Evolutionary conservation across 495 filamentous ascomycete species (phyloP), one percentile per base, ranked within the genome.

Genomic region (Tricharina praecox): DNA sequence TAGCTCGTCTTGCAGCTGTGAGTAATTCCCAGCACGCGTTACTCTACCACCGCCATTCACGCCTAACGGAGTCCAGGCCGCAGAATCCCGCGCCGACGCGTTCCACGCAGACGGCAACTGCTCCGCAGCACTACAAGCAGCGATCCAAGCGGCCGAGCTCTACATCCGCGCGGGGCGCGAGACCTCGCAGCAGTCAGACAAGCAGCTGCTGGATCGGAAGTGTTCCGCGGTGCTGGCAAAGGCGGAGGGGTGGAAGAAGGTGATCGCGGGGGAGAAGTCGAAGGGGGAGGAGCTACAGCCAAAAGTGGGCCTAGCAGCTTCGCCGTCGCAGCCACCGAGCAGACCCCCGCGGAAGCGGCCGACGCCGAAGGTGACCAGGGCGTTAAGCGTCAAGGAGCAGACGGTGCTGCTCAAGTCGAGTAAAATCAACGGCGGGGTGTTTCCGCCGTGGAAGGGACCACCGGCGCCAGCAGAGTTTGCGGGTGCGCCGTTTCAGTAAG

Each of bases 391-490:
- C 3, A 68, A 72, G 20, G 92, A 96, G 54, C 68, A 90, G 55
- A 79, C 82, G 16, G 77, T 95, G 24, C 63, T 95, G 4, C 67
- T 85, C 8, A 76, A 79, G 50, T 74, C 75, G 2, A 85, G 85
- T 11, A 80, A 77, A 44, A 64, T 97, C 8, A 81, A 93, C 58
- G 81, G 81, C 5, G 79, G 74, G 50, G 67, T 74, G 3, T 96
- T 93, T 54, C 84, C 78, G 7, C 85, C 82, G 3, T 97, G 90
- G 90, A 67, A 71, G 13, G 61, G 20, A 24, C 58, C 72, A 23
- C 83, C 85, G 0, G 56, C 58, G 5, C 34, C 66, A 0, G 55
- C 63, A 3, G 70, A 76, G 21, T 86, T 87, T 53, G 51, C 41
- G 18, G 51, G 60, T 21, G 66, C 61, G 15, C 56, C 58, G 42